Base-by-base conservation (phyloP, 192 early-diverging fungal genomes). In the Geranomyces michiganensis region DNA sequence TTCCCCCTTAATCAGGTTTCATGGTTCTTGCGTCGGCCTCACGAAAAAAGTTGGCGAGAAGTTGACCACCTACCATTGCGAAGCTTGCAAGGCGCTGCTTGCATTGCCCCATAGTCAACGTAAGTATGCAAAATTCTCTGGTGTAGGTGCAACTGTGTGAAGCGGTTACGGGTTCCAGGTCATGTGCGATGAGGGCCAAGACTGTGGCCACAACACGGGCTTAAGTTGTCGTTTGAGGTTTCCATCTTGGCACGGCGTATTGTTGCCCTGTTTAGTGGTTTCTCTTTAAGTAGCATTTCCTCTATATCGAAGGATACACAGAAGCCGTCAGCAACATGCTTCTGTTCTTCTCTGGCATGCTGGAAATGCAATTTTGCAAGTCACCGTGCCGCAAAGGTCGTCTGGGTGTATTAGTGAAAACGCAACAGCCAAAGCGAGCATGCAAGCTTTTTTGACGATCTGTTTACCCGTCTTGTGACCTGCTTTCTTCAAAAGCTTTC, bases 21-120 rank as follows among this genome's bases (percentile, higher is more conserved):
- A 90, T 59, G 84, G 85, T 1, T 75, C 77, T 13, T 90, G 88
- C 48, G 84, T 90, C 30, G 79, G 80, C 48, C 72, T 90, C 31
- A 83, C 87, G n/a, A 81, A 86, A 56, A 79, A 83, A 68, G 67
- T 71, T 32, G 85, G 78, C 0, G 71, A 85, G 45, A 62, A 79
- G 44, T 76, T 90, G 56, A 78, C 60, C 24, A 58, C n/a, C 19
- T 84, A 65, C 46, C 26, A 36, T 13, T 84, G 82, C 59, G 74
- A 62, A 47, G 49, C 61, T n/a, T 82, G 81, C 63, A 55, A 45
- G 21, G 79, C 72, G 14, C 14, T 72, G 5, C 29, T 71, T 13
- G 46, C 8, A n/a, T 21, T 5, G 27, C 31, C 45, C 9, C 32
- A 66, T 26, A 33, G 14, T 26, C 22, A 24, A 53, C 29, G 66